Evolutionary conservation across 306 rosid genomes (phyloP), one percentile per base, ranked within the genome.

Genomic region (Morella rubra): DNA sequence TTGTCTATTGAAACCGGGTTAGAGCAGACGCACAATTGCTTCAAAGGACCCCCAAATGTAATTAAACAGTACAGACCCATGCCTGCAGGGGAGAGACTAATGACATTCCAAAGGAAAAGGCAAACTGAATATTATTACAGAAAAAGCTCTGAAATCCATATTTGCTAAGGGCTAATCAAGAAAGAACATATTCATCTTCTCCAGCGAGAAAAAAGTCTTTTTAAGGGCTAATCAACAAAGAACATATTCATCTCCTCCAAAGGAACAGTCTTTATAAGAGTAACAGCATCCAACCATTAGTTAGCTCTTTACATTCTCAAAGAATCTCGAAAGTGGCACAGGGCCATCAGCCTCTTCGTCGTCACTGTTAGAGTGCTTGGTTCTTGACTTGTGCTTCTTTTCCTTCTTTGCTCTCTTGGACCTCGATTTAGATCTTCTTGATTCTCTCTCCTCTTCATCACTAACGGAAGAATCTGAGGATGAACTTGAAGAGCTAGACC

Each of bases 271-370:
- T 32, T 32, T 32, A 32, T 40, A 80, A 11, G 55, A 44, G 76
- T 32, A 32, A 32, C 84, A 81, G 53, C 19, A 72, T 70, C 65
- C 77, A 73, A 82, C 75, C 69, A 82, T 77, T 41, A 6, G 27
- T 86, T 71, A 81, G 79, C 83, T 89, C 90, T 90, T 96, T 65
- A 72, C 81, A 60, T 44, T 83, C 76, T 85, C 97, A 75, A 96
- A 96, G 86, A 96, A 96, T 87, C 87, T 90, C 41, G 98, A 96
- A 61, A 96, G 99, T 55, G 90, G 97, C 74, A 92, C 90, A 5
- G 98, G 99, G 16, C 99, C 99, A 37, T 69, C 89, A 13, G 77
- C 87, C 83, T 75, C 83, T 65, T 88, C 96, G 4, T 78, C 69
- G 11, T 77, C 90, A 7, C 84, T 74, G 41, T 86, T 80, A 72